A percentile compares a stretch with the other conserved stretches of the same genome.
These are phyloP conservation scores for Rhodosporidiobolus sp. DNA, from an alignment of 768 basidiomycete species.

Conservation along the genomic window DNA sequence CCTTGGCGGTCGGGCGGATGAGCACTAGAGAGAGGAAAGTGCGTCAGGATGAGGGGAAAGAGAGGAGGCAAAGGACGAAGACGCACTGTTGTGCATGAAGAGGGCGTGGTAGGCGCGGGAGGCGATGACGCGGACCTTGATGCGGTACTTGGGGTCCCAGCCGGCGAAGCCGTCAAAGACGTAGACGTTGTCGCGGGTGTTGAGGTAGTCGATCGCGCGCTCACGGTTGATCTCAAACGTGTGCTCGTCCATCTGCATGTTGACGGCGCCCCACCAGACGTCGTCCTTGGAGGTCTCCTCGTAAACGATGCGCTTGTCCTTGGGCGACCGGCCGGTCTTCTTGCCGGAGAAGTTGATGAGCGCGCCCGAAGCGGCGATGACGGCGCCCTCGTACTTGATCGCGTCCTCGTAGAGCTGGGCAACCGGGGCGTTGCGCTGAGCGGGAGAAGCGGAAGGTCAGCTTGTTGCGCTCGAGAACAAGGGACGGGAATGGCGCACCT, in stretches of 20 bases:
- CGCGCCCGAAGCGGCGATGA: constrained; percentile 92
- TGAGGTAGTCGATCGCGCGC: constrained; percentile 94
- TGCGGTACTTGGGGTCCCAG: constrained; percentile 98
- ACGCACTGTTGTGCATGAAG: constrained; percentile 51
- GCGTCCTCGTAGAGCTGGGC: constrained; percentile 70
- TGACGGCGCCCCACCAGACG: constrained; percentile 98
- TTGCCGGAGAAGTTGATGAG: constrained; percentile 99
- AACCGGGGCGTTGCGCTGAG: constrained; percentile 77
- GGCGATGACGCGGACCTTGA: constrained; percentile 99
- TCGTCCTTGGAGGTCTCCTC: constrained; percentile 95
- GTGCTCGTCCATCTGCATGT: constrained; percentile 78
- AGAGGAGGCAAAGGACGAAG: background rate
- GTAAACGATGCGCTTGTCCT: constrained; percentile 99
- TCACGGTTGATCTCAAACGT: constrained; percentile 68
- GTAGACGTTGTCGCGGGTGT: constrained; percentile 90
- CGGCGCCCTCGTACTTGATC: constrained; percentile 95
- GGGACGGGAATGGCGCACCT: constrained; percentile 44
- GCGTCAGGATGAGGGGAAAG: constrained; percentile 8
- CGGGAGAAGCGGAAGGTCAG: background rate
- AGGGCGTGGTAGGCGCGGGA: constrained; percentile 96
- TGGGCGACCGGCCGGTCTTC: constrained; percentile 96
- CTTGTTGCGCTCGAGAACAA: background rate
- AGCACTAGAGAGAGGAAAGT: constrained; percentile 63
- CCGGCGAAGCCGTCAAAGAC: constrained; percentile 41
- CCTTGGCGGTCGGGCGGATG: constrained; percentile 92